Base-by-base conservation (phyloP, 176 grass and related monocot species). In the Raddia distichophylla region DNA sequence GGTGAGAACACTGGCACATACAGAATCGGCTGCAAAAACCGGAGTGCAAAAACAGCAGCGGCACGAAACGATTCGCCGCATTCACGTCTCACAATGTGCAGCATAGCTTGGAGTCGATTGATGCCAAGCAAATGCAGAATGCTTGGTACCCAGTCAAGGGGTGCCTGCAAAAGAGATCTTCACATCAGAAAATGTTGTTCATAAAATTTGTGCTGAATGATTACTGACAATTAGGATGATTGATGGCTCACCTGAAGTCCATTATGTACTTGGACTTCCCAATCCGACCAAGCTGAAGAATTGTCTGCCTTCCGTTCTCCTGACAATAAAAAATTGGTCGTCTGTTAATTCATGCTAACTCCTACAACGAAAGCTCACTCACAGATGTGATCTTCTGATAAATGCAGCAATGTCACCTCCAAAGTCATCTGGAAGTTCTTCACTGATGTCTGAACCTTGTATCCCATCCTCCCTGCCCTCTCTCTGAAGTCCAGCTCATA, bases 401-500 rank as follows among this genome's bases (percentile, higher is more conserved):
- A 12, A 18, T 7, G 22, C 9, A 13, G 4, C 12, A 61, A 20
- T 35, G 33, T n/a, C 87, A 95, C 93, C 93, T 91, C 86, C 67
- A 87, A 74, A 45, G 85, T 91, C 86, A 95, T 90, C 81, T 98
- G 93, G 68, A 98, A 95, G 76, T 95, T 98, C 85, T 98, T 98
- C 56, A 93, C 93, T n/a, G 91, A 98, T 18, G 93, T 66, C 72
- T 98, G 90, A 46, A 98, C 89, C 86, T 84, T 95, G 49, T 89
- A 88, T 2, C 96, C 93, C 74, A 88, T 91, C 89, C 82, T 98
- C 71, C 90, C 96, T 22, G 87, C 84, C 73, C 93, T 91, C 60
- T 93, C 96, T 91, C 93, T 95, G 76, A 95, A 98, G 73, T 98
- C 96, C 51, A 98, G 78, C 77, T 98, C 96, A 10, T 95, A 91